Evolutionary conservation across 139 green algal species (phyloP).

Genomic region (Trebouxia sp.): DNA sequence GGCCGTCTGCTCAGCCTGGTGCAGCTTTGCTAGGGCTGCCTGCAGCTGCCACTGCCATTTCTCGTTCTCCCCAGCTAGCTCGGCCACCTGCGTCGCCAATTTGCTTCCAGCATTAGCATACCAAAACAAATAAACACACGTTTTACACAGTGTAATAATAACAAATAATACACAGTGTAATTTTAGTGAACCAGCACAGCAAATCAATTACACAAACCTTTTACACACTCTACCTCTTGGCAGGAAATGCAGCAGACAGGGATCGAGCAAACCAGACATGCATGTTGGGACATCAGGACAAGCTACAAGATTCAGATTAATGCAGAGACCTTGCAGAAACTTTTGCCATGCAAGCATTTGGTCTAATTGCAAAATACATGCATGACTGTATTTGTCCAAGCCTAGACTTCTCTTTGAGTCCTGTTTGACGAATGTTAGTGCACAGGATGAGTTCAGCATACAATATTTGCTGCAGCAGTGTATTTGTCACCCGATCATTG

Average conservation of each 20-base stretch:
- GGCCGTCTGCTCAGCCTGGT: conserved; percentile 24
- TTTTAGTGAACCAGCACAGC: not conserved
- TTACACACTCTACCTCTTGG: not conserved
- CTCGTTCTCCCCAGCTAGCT: not conserved
- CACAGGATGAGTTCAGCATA: too few relatives aligned
- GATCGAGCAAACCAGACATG: not conserved
- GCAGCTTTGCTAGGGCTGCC: not conserved
- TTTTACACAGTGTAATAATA: not conserved
- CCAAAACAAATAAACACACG: not conserved
- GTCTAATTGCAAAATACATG: not conserved
- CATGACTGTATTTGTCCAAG: not conserved
- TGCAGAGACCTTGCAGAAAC: not conserved
- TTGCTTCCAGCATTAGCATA: not conserved
- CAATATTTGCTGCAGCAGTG: not conserved
- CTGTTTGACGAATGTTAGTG: too few relatives aligned
- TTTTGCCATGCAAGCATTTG: not conserved
- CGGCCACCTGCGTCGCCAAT: not conserved
- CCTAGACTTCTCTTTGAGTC: too few relatives aligned
- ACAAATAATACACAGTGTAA: too few relatives aligned
- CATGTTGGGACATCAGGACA: too few relatives aligned
- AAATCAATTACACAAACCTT: not conserved
- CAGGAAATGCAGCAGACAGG: not conserved
- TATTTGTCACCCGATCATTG: conserved; percentile 29
- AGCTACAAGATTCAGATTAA: too few relatives aligned
- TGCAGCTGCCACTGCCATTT: not conserved